These are phyloP conservation scores for Globisporangium heterothallicum DNA, from an alignment of 352 stramenopile genomes.

Conservation along the genomic window DNA sequence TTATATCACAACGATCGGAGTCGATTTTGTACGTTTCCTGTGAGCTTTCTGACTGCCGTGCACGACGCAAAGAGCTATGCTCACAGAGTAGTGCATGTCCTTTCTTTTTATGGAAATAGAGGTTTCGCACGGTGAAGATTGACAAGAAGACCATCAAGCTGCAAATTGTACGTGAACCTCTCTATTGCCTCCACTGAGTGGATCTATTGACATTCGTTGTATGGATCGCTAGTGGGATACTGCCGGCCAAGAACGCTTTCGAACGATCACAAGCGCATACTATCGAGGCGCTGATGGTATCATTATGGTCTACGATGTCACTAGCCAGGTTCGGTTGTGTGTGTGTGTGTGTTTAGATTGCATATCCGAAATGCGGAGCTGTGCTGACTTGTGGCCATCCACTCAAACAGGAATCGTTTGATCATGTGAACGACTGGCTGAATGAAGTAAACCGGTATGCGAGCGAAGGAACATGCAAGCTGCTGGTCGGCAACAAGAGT, in stretches of 20 bases:
- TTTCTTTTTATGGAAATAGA: conserved; percentile 30
- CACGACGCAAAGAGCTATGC: not conserved
- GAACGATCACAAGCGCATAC: conserved; percentile 98
- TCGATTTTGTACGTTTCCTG: conserved; percentile 91
- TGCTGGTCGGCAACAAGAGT: conserved; percentile 99
- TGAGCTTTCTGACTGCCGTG: not conserved
- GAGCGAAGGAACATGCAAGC: conserved; percentile 98
- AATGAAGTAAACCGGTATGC: conserved; percentile 99
- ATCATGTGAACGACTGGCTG: conserved; percentile 99
- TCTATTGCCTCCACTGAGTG: not conserved
- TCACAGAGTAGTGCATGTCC: not conserved
- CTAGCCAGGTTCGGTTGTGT: conserved; percentile 67
- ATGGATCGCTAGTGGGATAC: conserved; percentile 92
- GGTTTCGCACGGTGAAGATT: conserved; percentile 97
- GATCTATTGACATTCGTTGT: not conserved
- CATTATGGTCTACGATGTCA: conserved; percentile 99
- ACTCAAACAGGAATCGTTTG: conserved; percentile 92
- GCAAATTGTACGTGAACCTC: conserved; percentile 88
- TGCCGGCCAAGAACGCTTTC: conserved; percentile 98
- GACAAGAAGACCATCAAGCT: conserved; percentile 98
- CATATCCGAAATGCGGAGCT: not conserved
- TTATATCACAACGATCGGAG: conserved; percentile 95
- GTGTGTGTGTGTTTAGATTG: not conserved
- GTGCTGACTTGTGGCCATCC: not conserved
- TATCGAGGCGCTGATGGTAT: conserved; percentile 98